Conservation (phyloP, 768 basidiomycete species). For the Nevesoporus exiguus region DNA sequence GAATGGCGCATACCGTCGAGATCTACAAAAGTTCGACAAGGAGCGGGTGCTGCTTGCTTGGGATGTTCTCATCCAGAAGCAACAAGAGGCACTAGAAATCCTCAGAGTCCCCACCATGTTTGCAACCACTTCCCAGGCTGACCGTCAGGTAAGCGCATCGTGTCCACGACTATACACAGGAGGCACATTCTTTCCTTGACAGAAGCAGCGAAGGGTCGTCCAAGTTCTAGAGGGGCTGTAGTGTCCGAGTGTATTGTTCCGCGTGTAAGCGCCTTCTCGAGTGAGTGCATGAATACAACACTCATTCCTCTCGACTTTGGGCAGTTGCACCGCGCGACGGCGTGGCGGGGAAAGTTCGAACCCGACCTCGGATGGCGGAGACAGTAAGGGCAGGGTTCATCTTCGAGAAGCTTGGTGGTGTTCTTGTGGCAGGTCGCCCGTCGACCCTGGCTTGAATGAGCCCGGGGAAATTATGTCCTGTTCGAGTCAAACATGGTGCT, state of each 20-base stretch:
- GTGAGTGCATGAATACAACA: neutral
- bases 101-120: constrained; percentile 73
- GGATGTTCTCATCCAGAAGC: constrained; percentile 69
- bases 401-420: constrained; percentile 16
- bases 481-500: neutral
- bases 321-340: neutral
- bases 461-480: neutral
- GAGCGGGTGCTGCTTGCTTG: constrained; percentile 70
- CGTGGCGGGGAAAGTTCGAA: neutral
- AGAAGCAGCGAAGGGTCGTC: constrained; percentile 72
- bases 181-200: constrained; percentile 6
- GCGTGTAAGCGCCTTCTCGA: constrained; percentile 3
- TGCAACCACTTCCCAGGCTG: constrained; percentile 42
- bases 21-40: constrained; percentile 64
- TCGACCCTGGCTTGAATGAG: constrained; percentile 4
- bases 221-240: constrained; percentile 59
- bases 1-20: constrained; percentile 58
- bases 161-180: neutral
- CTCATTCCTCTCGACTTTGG: neutral
- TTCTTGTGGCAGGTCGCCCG: constrained; percentile 4
- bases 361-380: constrained; percentile 5
- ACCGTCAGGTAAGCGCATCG: constrained; percentile 51
- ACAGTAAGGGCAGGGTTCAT: neutral
- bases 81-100: constrained; percentile 60
- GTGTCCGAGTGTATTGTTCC: constrained; percentile 11